Evolutionary conservation across 768 basidiomycete genomes (phyloP).

Genomic region (Tylopilus vinaceipallidus): DNA sequence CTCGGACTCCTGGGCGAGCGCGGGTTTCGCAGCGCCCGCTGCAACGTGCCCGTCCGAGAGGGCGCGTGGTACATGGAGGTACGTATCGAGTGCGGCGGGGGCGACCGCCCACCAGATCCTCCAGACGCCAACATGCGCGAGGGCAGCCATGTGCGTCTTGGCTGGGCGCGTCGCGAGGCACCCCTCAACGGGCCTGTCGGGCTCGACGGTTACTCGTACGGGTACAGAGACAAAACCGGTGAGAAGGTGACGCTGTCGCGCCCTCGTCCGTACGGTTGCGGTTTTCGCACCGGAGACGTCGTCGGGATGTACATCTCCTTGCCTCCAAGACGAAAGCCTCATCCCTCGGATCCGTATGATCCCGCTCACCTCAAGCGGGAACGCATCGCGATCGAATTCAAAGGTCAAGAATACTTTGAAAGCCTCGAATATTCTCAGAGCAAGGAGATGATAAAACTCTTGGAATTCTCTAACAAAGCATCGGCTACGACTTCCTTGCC

Average conservation of each 20-base stretch:
- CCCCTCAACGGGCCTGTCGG: constrained; percentile 93
- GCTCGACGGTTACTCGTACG: constrained; percentile 92
- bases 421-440: constrained; percentile 81
- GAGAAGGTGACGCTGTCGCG: constrained; percentile 87
- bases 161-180: constrained; percentile 91
- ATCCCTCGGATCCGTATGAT: constrained; percentile 66
- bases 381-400: constrained; percentile 91
- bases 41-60: constrained; percentile 84
- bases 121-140: constrained; percentile 50
- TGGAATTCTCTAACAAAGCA: constrained; percentile 71
- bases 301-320: constrained; percentile 93
- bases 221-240: constrained; percentile 86
- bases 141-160: constrained; percentile 84
- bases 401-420: constrained; percentile 97
- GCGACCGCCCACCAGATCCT: constrained; percentile 42
- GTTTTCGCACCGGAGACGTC: constrained; percentile 81
- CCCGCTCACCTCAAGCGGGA: constrained; percentile 84
- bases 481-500: constrained; percentile 54
- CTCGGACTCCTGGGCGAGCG: constrained; percentile 74
- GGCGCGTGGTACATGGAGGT: constrained; percentile 97
- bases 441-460: constrained; percentile 90
- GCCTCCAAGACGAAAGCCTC: constrained; percentile 60
- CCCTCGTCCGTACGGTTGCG: constrained; percentile 70
- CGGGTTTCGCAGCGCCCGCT: constrained; percentile 87
- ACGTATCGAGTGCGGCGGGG: constrained; percentile 71